Evolutionary conservation across 768 basidiomycete species (phyloP).

Genomic region (Rhizopogon rudus): DNA sequence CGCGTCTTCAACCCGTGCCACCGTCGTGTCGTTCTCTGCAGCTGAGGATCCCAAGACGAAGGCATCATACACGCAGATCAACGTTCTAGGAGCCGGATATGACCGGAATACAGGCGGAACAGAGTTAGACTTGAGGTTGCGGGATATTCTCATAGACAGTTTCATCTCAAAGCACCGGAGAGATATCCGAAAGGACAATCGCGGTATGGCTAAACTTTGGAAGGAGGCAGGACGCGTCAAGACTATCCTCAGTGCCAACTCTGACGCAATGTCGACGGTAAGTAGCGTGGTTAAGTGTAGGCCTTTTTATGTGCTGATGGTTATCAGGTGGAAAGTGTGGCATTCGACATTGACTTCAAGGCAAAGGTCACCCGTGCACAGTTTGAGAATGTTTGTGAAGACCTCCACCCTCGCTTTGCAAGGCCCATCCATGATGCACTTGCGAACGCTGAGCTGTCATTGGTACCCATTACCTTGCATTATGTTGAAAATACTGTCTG

Average conservation of each 20-base stretch:
- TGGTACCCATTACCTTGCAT: conserved; percentile 35
- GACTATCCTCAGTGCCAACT: conserved; percentile 88
- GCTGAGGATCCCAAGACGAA: conserved; percentile 45
- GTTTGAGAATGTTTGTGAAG: conserved; percentile 74
- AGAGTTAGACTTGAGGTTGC: conserved; percentile 78
- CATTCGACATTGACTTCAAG: conserved; percentile 88
- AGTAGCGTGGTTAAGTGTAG: conserved; percentile 19
- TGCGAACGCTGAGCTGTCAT: conserved; percentile 53
- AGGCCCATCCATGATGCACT: conserved; percentile 76
- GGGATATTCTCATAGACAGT: conserved; percentile 70
- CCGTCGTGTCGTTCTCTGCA: conserved; percentile 62
- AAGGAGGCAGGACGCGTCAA: conserved; percentile 93
- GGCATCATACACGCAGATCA: conserved; percentile 59
- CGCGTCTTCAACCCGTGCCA: conserved; percentile 75
- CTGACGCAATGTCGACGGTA: conserved; percentile 70
- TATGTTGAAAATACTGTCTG: not conserved
- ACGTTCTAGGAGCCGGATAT: conserved; percentile 78
- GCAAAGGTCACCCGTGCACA: conserved; percentile 67
- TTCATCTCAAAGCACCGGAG: conserved; percentile 71
- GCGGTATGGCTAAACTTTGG: conserved; percentile 90
- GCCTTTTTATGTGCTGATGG: conserved; percentile 3
- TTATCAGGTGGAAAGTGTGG: conserved; percentile 75
- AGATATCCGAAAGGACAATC: conserved; percentile 67
- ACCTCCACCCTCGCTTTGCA: conserved; percentile 57
- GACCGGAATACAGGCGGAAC: conserved; percentile 74